Evolutionary conservation across 208 protist species (phyloP).

Genomic region (Leishmania tarentolae): DNA sequence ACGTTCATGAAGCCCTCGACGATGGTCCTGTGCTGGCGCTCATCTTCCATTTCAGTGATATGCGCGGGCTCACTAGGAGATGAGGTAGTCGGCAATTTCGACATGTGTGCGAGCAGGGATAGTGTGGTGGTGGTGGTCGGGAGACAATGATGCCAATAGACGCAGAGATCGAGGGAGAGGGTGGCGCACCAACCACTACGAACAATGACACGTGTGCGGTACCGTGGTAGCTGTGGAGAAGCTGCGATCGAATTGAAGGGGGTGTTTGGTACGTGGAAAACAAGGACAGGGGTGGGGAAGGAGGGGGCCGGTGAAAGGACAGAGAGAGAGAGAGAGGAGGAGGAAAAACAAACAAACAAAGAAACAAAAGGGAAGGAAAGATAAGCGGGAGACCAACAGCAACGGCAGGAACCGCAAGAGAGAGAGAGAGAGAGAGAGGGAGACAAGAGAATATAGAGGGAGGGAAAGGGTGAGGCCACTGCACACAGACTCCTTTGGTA

Average conservation of each 20-base stretch:
- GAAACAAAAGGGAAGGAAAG: background rate
- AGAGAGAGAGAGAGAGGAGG: background rate
- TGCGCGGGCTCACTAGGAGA: background rate
- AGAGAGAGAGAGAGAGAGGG: background rate
- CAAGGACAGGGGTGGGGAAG: background rate
- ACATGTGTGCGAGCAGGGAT: background rate
- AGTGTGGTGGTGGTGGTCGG: background rate
- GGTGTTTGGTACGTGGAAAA: background rate
- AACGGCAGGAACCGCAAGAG: background rate
- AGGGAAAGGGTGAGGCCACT: no score
- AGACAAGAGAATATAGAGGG: no score
- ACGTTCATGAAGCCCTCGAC: conserved; percentile 49
- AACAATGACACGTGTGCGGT: no score
- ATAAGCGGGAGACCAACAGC: background rate
- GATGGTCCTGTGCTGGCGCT: conserved; percentile 33
- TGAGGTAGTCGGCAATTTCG: no score
- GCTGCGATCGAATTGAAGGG: no score
- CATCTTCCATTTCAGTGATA: conserved; percentile 12
- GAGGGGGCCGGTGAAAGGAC: no score
- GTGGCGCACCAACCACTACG: background rate
- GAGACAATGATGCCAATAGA: background rate
- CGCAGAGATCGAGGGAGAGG: background rate
- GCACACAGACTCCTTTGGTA: background rate
- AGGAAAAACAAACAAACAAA: background rate
- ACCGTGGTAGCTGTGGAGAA: no score